These are phyloP conservation scores for Diaporthe caulivora DNA, from an alignment of 2,329 filamentous ascomycete genomes.

Conservation along the genomic window DNA sequence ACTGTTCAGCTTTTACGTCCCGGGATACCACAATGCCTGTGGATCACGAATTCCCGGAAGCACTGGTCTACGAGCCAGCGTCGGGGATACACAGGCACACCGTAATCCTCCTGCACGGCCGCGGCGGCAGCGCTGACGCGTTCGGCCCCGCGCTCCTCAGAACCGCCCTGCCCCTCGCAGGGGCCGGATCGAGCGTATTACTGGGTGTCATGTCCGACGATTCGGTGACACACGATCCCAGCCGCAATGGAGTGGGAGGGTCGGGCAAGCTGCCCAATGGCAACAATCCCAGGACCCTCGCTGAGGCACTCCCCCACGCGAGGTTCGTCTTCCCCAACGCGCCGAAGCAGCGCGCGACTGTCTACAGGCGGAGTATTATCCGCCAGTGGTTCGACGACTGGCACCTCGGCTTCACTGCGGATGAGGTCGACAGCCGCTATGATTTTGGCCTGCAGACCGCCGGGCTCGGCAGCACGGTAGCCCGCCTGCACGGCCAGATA, in stretches of 20 bases:
- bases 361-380: slow-evolving; percentile 53
- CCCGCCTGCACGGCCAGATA: slow-evolving; percentile 55
- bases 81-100: slow-evolving; percentile 54
- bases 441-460: slow-evolving; percentile 50
- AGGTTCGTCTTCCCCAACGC: slow-evolving; percentile 67
- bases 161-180: slow-evolving; percentile 37
- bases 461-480: slow-evolving; percentile 57
- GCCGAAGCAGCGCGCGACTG: slow-evolving; percentile 52
- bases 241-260: background rate
- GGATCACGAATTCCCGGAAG: slow-evolving; percentile 14
- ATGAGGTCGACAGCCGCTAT: slow-evolving; percentile 31
- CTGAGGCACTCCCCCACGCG: slow-evolving; percentile 53
- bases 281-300: slow-evolving; percentile 43
- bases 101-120: slow-evolving; percentile 63
- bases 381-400: slow-evolving; percentile 62
- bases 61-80: slow-evolving; percentile 42
- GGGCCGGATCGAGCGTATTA: background rate
- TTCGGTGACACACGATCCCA: too few relatives aligned
- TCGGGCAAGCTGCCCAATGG: too few relatives aligned
- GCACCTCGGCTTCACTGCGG: slow-evolving; percentile 45
- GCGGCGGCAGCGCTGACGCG: slow-evolving; percentile 55
- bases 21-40: slow-evolving; percentile 16
- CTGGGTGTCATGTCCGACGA: too few relatives aligned
- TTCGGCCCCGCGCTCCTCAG: slow-evolving; percentile 57
- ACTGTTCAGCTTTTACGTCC: background rate